Percentiles rank a stretch among this genome's conserved stretches.
phyloP scores from a whole-genome alignment of 352 stramenopile species.

The Pythium rishiriense region DNA sequence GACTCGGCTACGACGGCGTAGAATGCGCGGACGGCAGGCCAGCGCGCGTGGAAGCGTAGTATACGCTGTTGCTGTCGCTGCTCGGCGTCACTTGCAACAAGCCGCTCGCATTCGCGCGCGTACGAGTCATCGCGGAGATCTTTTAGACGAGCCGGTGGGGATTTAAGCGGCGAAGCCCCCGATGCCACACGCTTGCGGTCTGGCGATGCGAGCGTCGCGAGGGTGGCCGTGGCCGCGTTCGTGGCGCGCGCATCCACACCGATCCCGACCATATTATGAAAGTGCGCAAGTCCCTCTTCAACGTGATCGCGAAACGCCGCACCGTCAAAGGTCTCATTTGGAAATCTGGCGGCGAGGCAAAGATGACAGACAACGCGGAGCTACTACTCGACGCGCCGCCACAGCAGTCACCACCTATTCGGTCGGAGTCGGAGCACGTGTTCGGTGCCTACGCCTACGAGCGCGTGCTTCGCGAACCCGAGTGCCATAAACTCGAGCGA shows the following conservation, averaged over 20 bases:
- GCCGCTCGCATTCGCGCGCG: slow-evolving; percentile 22
- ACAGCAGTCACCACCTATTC: not conserved
- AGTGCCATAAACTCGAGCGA: slow-evolving; percentile 42
- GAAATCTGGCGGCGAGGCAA: not conserved
- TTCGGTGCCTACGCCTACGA: slow-evolving; percentile 40
- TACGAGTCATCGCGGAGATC: slow-evolving; percentile 38
- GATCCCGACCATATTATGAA: slow-evolving; percentile 11
- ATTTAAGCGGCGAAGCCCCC: slow-evolving; percentile 10
- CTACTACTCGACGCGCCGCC: not conserved
- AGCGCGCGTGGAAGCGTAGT: slow-evolving; percentile 43
- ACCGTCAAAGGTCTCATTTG: not conserved
- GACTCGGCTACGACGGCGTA: slow-evolving; percentile 44
- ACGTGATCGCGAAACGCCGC: slow-evolving; percentile 26
- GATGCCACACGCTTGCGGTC: not conserved
- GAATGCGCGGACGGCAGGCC: slow-evolving; percentile 45
- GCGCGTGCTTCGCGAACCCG: slow-evolving; percentile 37
- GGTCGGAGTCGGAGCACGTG: not conserved
- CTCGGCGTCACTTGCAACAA: slow-evolving; percentile 25
- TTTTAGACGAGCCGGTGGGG: slow-evolving; percentile 32
- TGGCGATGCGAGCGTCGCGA: not conserved
- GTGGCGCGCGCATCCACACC: not conserved
- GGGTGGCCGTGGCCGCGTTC: not conserved
- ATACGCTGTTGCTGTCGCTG: slow-evolving; percentile 37
- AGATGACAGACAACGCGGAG: not conserved
- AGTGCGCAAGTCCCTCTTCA: slow-evolving; percentile 9